Conservation (phyloP, 768 basidiomycete species). For the Hypholoma sublateritium region DNA sequence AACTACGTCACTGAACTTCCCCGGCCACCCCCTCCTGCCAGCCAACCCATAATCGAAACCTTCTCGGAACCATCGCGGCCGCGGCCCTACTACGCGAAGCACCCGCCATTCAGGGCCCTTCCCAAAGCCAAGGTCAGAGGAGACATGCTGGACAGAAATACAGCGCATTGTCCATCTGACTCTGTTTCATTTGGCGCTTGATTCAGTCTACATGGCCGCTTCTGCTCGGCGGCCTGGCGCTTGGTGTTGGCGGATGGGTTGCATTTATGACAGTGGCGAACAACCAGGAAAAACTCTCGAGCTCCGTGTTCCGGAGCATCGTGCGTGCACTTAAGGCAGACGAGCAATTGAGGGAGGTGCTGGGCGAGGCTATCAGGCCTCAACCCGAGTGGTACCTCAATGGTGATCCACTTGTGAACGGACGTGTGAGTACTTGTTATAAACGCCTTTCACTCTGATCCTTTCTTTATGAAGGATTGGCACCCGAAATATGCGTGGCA, state of each 20-base stretch:
- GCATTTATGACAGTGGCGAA: slow-evolving; percentile 68
- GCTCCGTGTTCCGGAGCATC: slow-evolving; percentile 70
- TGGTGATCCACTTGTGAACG: slow-evolving; percentile 70
- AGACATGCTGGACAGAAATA: not conserved
- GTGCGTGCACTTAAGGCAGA: slow-evolving; percentile 58
- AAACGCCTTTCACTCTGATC: not conserved
- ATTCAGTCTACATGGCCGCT: slow-evolving; percentile 57
- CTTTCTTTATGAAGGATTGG: not conserved
- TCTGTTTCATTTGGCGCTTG: not conserved
- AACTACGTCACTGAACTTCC: slow-evolving; percentile 23
- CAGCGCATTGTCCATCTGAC: not conserved
- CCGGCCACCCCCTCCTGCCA: slow-evolving; percentile 21
- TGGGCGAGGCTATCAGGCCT: slow-evolving; percentile 67
- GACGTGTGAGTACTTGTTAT: slow-evolving; percentile 50
- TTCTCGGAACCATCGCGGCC: slow-evolving; percentile 34
- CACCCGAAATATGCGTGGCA: not conserved
- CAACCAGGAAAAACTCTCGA: slow-evolving; percentile 77
- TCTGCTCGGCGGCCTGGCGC: slow-evolving; percentile 43
- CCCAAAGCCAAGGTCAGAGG: slow-evolving; percentile 33
- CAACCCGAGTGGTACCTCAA: slow-evolving; percentile 76
- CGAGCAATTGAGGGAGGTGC: slow-evolving; percentile 43
- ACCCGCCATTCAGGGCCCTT: slow-evolving; percentile 33
- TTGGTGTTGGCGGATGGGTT: slow-evolving; percentile 65
- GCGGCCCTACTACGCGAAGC: slow-evolving; percentile 36
- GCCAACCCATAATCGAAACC: slow-evolving; percentile 19